Percentiles rank a stretch among this genome's conserved stretches.
Evolutionary conservation across 768 basidiomycete species (phyloP).

Genomic region (Trametes coccinea): DNA sequence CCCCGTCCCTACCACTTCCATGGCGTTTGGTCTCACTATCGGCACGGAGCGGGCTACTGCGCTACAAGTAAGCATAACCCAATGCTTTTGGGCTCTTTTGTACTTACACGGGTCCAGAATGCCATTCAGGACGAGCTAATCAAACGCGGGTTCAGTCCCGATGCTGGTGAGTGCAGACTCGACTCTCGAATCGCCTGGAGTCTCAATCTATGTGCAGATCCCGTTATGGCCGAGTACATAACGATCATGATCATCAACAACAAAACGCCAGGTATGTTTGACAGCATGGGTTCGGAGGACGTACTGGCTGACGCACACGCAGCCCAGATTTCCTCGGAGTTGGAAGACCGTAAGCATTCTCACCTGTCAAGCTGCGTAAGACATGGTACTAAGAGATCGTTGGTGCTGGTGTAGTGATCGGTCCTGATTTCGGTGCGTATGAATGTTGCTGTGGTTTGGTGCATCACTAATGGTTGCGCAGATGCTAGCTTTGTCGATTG

Average conservation of each 20-base stretch:
- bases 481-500: slow-evolving; percentile 86
- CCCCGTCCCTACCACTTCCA: slow-evolving; percentile 28
- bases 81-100: not conserved
- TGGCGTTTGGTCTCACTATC: slow-evolving; percentile 78
- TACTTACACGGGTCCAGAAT: slow-evolving; percentile 46
- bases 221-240: slow-evolving; percentile 92
- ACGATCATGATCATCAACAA: slow-evolving; percentile 95
- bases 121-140: slow-evolving; percentile 82
- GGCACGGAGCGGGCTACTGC: slow-evolving; percentile 73
- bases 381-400: not conserved
- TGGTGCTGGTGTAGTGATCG: slow-evolving; percentile 52
- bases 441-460: not conserved
- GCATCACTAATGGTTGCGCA: slow-evolving; percentile 35
- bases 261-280: slow-evolving; percentile 68
- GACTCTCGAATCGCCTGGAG: not conserved
- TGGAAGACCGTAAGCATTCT: slow-evolving; percentile 17
- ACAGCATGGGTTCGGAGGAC: not conserved
- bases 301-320: slow-evolving; percentile 8
- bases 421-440: slow-evolving; percentile 73
- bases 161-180: slow-evolving; percentile 57
- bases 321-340: slow-evolving; percentile 18
- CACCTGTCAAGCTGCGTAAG: not conserved
- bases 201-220: slow-evolving; percentile 47
- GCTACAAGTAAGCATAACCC: slow-evolving; percentile 55
- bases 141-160: slow-evolving; percentile 69